These are phyloP conservation scores for Gossypium schwendimanii DNA, from an alignment of 441 rosid genomes.

Conservation along the genomic window DNA sequence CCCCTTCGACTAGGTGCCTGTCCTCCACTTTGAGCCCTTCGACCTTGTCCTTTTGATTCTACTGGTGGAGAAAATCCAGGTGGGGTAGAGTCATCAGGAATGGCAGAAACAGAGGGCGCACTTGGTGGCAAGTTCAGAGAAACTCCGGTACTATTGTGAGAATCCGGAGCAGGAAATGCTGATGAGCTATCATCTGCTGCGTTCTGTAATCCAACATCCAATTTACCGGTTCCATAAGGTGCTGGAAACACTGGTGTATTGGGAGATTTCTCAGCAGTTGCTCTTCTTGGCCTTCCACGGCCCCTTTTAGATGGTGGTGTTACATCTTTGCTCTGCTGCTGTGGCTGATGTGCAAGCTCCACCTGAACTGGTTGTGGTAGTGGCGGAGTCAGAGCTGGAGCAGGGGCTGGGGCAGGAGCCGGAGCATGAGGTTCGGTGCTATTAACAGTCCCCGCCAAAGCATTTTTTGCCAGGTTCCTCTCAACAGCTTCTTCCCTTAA, in stretches of 20 bases:
- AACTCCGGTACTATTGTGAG: conserved; percentile 19
- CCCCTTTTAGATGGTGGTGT: conserved; percentile 84
- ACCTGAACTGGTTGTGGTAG: conserved; percentile 11
- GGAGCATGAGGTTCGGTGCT: conserved; percentile 32
- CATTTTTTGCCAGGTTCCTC: conserved; percentile 35
- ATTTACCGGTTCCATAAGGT: conserved; percentile 31
- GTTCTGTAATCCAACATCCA: conserved; percentile 30
- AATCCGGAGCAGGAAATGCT: conserved; percentile 23
- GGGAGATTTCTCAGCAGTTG: conserved; percentile 39
- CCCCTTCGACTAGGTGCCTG: conserved; percentile 63
- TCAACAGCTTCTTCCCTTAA: conserved; percentile 46
- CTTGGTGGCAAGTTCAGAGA: conserved; percentile 31
- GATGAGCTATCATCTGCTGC: conserved; percentile 33
- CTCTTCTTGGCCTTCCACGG: conserved; percentile 92
- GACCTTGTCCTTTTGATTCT: conserved; percentile 56
- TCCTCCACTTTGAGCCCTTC: conserved; percentile 47
- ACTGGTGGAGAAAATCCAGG: conserved; percentile 24
- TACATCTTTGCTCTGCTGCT: conserved; percentile 42
- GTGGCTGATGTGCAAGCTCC: conserved; percentile 31
- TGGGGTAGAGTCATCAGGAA: conserved; percentile 29
- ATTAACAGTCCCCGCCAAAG: conserved; percentile 19
- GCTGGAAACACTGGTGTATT: conserved; percentile 24
- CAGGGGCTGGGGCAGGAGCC: conserved; percentile 6
- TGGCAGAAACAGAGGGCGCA: conserved; percentile 26
- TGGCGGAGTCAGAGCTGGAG: conserved; percentile 14